A percentile compares a stretch with the other conserved stretches of the same genome.
Conservation (phyloP, 108 stramenopile genomes). For the Craspedostauros australis region DNA sequence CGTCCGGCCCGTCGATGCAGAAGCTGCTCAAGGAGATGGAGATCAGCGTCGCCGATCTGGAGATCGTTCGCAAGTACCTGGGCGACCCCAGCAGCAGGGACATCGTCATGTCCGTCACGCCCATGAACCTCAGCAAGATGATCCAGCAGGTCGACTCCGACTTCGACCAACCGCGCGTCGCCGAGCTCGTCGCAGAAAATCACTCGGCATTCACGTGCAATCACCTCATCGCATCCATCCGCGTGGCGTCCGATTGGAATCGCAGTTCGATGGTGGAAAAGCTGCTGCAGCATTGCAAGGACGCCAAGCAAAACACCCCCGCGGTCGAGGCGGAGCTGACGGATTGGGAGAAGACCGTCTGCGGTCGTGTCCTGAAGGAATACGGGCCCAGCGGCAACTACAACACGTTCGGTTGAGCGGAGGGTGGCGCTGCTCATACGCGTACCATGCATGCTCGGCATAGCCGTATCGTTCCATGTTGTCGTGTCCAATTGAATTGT, state of each 20-base stretch:
- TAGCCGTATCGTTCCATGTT: no score
- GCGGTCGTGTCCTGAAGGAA: neutral
- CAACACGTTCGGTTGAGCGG: no score
- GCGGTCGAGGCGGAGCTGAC: slow-evolving; percentile 11
- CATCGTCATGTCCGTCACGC: slow-evolving; percentile 14
- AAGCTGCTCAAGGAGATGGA: slow-evolving; percentile 19
- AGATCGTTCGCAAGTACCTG: slow-evolving; percentile 2
- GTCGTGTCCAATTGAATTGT: no score
- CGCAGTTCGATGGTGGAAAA: slow-evolving; percentile 11
- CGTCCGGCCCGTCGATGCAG: slow-evolving; percentile 2
- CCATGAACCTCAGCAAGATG: slow-evolving; percentile 5
- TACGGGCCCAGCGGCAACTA: no score
- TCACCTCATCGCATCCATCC: slow-evolving; percentile 12
- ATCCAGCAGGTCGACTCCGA: slow-evolving; percentile 14
- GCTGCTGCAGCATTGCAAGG: slow-evolving; percentile 13
- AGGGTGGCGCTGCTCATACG: no score
- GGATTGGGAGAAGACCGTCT: slow-evolving; percentile 18
- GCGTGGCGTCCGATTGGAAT: slow-evolving; percentile 15
- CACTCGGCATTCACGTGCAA: slow-evolving; percentile 7
- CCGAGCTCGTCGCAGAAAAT: slow-evolving; percentile 6
- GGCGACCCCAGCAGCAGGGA: slow-evolving; percentile 1
- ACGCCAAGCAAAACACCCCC: neutral
- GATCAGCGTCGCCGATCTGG: slow-evolving; percentile 3
- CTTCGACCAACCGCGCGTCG: slow-evolving; percentile 24
- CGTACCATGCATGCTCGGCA: no score